Evolutionary conservation across 306 rosid species (phyloP), one percentile per base, ranked within the genome.

Genomic region (Glycine tomentella): DNA sequence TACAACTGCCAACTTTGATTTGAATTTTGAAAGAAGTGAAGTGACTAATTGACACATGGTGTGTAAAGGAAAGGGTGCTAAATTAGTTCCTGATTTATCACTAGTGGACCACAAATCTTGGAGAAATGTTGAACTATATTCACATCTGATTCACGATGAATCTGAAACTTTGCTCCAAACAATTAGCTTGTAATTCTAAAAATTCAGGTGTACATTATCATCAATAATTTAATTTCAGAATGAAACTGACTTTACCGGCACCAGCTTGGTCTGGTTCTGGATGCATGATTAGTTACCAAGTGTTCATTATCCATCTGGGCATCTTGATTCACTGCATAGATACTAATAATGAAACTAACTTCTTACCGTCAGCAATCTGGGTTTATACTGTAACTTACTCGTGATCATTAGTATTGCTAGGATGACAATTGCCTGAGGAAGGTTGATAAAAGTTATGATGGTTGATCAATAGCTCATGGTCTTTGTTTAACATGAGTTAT

Each of bases 401-500:
- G 15, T 33, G 63, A 46, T 62, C 50, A 13, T 6, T 10, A 64
- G 59, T 69, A 48, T 70, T 51, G 33, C 33, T 65, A 64, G 40
- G 74, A 44, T 62, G 14, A 80, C 40, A 5, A 6, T 80, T 70
- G 59, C 25, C 34, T 31, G 14, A 67, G 68, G 9, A 56, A 33
- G 40, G 52, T 40, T 44, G 67, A 53, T 14, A 11, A 12, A 40
- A 38, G 77, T 20, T 62, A 53, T 77, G 69, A 33, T 7, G 33
- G 56, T 8, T 25, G 50, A 64, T 77, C 12, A 56, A 46, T 69
- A 25, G 20, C 20, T 44, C 4, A 15, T 48, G 10, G 55, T 20
- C 49, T 65, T 48, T 65, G 48, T 73, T 63, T 78, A 78, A 55
- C 76, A 34, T 67, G 82, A 78, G 62, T 75, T 14, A 12, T 8